Evolutionary conservation across 495 filamentous ascomycete genomes (phyloP), one percentile per base, ranked within the genome.

Genomic region (Aspergillus funiculosus): DNA sequence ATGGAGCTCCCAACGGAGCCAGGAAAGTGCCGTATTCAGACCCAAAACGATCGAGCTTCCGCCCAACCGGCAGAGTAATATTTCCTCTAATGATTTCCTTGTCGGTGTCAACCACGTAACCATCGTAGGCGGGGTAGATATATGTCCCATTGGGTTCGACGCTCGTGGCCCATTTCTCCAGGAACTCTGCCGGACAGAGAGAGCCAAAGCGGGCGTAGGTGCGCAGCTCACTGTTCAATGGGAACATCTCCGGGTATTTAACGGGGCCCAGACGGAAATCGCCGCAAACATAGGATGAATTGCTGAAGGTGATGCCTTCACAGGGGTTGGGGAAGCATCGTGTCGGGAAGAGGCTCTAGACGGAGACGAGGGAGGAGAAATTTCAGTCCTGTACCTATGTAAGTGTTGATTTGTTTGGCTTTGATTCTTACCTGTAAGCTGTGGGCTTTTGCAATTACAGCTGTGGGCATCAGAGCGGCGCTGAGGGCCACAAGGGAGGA

Each of bases 21-120:
- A 77, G 54, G 52, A 66, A 79, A 0, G 32, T 59, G 10, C 71
- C 69, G 37, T 59, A 64, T 50, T 77, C 71, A 9, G 57, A 59
- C 0, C 78, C 77, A 43, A 80, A 81, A 6, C 78, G 61, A 46
- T 81, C 77, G n/a, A 81, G 32, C 45, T 76, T 56, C 37, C 64
- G 64, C 5, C 74, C 76, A 1, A 52, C 60, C 4, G 43, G 44
- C 0, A 81, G 60, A 1, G 67, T 73, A 28, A 71, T 58, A 20
- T 69, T 71, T 2, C 72, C 74, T 13, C 59, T 36, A 32, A 80
- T 77, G 1, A 67, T 58, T 0, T 32, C 28, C 0, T 61, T 58
- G 0, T 29, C 46, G 9, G 51, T 56, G 45, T 63, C 57, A 2
- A 69, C 24, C 6, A 63, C 48, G 45, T 74, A 80, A 1, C 78